Evolutionary conservation across 1,284 basidiomycete genomes (phyloP).

Genomic region (Tilletia setariae): DNA sequence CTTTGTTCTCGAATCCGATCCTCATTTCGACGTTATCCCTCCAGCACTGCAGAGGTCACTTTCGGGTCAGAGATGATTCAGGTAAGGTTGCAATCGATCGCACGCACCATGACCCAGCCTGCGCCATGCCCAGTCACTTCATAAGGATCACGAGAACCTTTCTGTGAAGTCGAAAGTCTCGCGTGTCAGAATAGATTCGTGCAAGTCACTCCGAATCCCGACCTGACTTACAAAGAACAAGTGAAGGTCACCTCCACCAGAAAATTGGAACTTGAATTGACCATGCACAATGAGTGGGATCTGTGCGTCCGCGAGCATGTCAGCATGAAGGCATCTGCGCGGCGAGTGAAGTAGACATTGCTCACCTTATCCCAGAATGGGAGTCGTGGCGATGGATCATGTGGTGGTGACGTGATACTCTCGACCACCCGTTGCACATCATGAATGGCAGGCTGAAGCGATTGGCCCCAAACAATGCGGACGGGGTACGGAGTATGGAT

Average conservation of each 20-base stretch:
- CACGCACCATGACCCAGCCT: slow-evolving; percentile 67
- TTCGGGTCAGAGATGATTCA: too few relatives aligned
- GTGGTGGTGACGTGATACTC: slow-evolving; percentile 72
- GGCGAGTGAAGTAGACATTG: neutral
- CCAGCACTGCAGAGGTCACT: slow-evolving; percentile 64
- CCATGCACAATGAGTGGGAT: slow-evolving; percentile 68
- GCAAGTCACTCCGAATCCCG: neutral
- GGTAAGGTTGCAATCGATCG: neutral
- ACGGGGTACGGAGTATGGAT: slow-evolving; percentile 70
- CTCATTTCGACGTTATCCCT: slow-evolving; percentile 70
- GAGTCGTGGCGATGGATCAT: slow-evolving; percentile 78
- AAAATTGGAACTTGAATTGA: slow-evolving; percentile 70
- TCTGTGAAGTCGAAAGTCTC: slow-evolving; percentile 31
- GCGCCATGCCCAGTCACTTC: slow-evolving; percentile 71
- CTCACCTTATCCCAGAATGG: slow-evolving; percentile 93
- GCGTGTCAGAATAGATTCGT: too few relatives aligned
- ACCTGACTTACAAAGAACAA: slow-evolving; percentile 60
- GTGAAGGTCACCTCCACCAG: slow-evolving; percentile 66
- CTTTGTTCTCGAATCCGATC: slow-evolving; percentile 71
- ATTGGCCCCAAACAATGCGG: slow-evolving; percentile 83
- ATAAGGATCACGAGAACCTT: slow-evolving; percentile 79
- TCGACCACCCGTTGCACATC: slow-evolving; percentile 83
- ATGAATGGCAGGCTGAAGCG: slow-evolving; percentile 79
- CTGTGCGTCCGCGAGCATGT: slow-evolving; percentile 53
- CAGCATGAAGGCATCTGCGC: neutral